Percentiles rank a stretch among this genome's conserved stretches.
Conservation (phyloP, 2,329 filamentous ascomycete genomes). For the Ascochyta clinopodiicola region DNA sequence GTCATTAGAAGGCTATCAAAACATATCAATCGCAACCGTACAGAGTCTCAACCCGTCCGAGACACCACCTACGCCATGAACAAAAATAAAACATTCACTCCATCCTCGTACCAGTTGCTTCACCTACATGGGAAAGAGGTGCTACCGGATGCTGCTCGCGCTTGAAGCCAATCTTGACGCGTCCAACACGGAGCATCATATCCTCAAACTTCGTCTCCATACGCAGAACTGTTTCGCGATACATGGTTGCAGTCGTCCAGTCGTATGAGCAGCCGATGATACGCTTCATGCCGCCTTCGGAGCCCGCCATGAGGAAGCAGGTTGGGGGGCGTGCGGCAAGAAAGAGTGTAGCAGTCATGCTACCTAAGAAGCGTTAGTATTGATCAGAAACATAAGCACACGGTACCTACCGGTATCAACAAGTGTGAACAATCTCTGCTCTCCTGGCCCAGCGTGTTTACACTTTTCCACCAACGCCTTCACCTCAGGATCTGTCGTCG, state of each 20-base stretch:
- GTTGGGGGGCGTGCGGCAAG: slow-evolving; percentile 50
- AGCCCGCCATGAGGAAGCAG: slow-evolving; percentile 53
- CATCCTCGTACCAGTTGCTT: slow-evolving; percentile 27
- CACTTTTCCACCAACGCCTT: slow-evolving; percentile 29
- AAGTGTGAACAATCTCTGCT: slow-evolving; percentile 37
- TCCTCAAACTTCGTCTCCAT: slow-evolving; percentile 50
- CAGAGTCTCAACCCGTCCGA: not conserved
- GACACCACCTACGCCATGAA: not conserved
- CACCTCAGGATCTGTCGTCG: slow-evolving; percentile 31
- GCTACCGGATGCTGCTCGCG: slow-evolving; percentile 41
- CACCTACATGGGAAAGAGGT: slow-evolving; percentile 34
- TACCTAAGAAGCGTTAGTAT: slow-evolving; percentile 30
- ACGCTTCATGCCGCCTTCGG: slow-evolving; percentile 56
- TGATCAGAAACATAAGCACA: not conserved
- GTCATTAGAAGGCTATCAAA: no score
- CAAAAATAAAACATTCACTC: not conserved
- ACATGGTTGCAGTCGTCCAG: slow-evolving; percentile 50
- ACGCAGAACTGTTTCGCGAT: slow-evolving; percentile 54
- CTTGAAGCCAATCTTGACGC: slow-evolving; percentile 43
- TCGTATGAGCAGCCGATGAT: slow-evolving; percentile 57
- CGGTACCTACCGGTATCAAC: slow-evolving; percentile 43
- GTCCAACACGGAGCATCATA: slow-evolving; percentile 41
- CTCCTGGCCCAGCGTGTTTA: slow-evolving; percentile 30
- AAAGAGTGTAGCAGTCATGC: slow-evolving; percentile 55
- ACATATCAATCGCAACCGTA: no score